phyloP scores from a whole-genome alignment of 2,329 filamentous ascomycete species.

The Penicillium sumatraense region DNA sequence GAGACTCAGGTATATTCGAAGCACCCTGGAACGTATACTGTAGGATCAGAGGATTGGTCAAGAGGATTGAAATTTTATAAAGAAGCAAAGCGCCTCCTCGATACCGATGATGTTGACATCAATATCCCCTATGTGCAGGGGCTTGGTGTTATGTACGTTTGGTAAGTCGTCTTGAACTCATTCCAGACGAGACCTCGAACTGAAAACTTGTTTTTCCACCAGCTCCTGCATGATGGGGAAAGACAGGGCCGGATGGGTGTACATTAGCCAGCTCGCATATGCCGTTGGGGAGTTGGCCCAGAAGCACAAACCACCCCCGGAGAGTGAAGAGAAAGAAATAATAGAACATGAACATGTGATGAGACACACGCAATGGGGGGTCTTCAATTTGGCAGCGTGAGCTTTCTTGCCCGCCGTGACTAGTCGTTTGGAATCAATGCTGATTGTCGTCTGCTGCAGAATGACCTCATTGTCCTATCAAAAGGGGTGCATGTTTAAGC shows the following conservation, averaged over 20 bases:
- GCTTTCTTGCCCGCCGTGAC: no score
- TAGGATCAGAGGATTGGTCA: constrained; percentile 20
- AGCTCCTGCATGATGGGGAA: constrained; percentile 39
- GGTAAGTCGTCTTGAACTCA: constrained; percentile 22
- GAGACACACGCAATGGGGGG: constrained; percentile 27
- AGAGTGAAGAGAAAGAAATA: constrained; percentile 22
- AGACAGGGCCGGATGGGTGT: constrained; percentile 36
- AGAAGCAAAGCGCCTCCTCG: constrained; percentile 37
- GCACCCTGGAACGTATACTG: constrained; percentile 28
- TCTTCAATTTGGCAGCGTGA: constrained; percentile 34
- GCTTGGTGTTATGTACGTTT: constrained; percentile 34
- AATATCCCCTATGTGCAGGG: constrained; percentile 37
- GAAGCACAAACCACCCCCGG: constrained; percentile 10
- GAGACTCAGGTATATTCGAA: constrained; percentile 32
- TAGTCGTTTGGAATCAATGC: no score
- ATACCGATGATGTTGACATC: constrained; percentile 35
- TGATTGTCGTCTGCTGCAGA: constrained; percentile 12
- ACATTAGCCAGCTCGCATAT: constrained; percentile 31
- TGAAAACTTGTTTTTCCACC: not conserved
- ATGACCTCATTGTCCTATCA: constrained; percentile 25
- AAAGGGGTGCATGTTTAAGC: constrained; percentile 21
- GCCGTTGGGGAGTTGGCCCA: constrained; percentile 28
- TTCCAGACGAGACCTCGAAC: not conserved
- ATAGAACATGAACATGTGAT: constrained; percentile 14
- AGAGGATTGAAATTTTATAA: constrained; percentile 38